phyloP scores from a whole-genome alignment of 1,139 yeast genomes.

The Saccharomyces hybrid region DNA sequence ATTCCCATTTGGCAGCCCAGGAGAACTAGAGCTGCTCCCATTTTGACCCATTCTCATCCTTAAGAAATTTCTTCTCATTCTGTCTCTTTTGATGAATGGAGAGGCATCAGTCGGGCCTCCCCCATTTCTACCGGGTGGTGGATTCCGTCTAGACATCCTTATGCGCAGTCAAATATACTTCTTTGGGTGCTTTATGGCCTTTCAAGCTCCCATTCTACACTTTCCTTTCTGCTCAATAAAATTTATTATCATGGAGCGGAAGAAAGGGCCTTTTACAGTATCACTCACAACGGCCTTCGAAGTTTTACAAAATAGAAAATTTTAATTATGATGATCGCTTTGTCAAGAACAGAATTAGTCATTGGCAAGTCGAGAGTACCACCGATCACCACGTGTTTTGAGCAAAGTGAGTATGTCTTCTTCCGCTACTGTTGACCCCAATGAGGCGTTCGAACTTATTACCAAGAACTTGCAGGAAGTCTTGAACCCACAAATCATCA shows the following conservation, averaged over 20 bases:
- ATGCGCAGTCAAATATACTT: background rate
- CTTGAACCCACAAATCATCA: constrained; percentile 80
- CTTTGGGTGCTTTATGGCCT: background rate
- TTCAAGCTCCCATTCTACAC: background rate
- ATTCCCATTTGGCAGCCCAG: background rate
- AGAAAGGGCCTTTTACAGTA: background rate
- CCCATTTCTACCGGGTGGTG: constrained; percentile 10
- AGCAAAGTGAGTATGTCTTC: background rate
- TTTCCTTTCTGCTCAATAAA: background rate
- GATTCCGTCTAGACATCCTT: background rate
- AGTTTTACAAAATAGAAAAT: background rate
- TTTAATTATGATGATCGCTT: background rate
- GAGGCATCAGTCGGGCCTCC: constrained; percentile 22
- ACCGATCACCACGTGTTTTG: background rate
- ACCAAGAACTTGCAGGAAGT: constrained; percentile 87
- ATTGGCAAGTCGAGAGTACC: background rate
- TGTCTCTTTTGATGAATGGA: constrained; percentile 32
- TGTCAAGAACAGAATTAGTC: background rate
- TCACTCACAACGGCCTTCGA: background rate
- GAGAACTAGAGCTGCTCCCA: background rate
- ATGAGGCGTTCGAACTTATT: constrained; percentile 67
- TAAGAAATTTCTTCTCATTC: constrained; percentile 29
- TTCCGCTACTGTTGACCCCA: constrained; percentile 35
- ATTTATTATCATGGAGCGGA: background rate
- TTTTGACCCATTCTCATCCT: constrained; percentile 18